Evolutionary conservation across 768 basidiomycete genomes (phyloP), one percentile per base, ranked within the genome.

Genomic region (Mycena epipterygia): DNA sequence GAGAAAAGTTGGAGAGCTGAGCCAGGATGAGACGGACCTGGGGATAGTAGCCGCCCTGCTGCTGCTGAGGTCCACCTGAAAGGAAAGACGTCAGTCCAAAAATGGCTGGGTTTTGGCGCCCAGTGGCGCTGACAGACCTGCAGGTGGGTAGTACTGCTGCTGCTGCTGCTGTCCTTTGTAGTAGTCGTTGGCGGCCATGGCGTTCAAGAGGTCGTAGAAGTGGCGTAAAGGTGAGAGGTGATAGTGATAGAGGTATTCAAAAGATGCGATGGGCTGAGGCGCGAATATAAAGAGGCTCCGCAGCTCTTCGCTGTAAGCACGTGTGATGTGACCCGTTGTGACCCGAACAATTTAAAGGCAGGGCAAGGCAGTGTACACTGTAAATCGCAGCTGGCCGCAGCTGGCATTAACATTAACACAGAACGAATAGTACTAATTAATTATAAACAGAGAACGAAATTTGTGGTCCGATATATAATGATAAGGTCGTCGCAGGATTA

Each of bases 121-220:
- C 67, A 19, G 41, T 51, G 53, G 27, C 49, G 29, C 19, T 23
- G 19, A 79, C 85, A 17, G 19, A 88, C 89, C 89, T 77, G 75
- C 81, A 13, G 88, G 88, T 17, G 87, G 88, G 66, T 88, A 89
- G 76, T 90, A 89, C 46, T 88, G 87, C 46, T 84, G 81, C 71
- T 84, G 83, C 73, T 87, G 89, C 23, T 80, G 64, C 16, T 51
- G 49, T 58, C 82, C 82, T 73, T 79, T 78, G 81, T 93, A 94
- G 75, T 92, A 95, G 75, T 94, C 93, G 81, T 90, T 89, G 77
- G 89, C 91, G 70, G 92, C 91, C 93, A 92, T 91, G 73, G 67
- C 74, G 71, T 52, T 21, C 2, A 46, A 59, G 35, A 58, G 49
- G 48, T 37, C 35, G 55, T 53, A n/a, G 39, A 49, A 21, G 44